Evolutionary conservation across 352 stramenopile genomes (phyloP).

Genomic region (Aphanomyces stellatus): DNA sequence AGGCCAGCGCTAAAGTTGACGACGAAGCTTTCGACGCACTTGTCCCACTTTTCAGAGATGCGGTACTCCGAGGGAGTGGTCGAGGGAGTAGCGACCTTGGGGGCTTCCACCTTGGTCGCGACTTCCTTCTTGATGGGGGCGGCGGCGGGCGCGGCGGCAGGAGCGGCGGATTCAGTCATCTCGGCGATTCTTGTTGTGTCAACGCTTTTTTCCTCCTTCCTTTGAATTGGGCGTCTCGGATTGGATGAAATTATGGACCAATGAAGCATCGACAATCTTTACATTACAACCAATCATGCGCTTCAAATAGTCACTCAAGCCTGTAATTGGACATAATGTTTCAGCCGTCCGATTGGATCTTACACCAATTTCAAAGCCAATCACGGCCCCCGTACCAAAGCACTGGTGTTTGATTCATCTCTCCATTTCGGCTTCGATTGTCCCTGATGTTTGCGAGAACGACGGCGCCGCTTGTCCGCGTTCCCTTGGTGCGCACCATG

Average conservation of each 20-base stretch:
- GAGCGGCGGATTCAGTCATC: neutral
- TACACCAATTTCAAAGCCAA: neutral
- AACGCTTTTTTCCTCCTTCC: no score
- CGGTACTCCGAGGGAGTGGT: constrained; percentile 78
- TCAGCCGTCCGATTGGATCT: neutral
- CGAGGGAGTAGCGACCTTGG: constrained; percentile 17
- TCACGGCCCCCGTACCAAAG: neutral
- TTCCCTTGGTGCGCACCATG: neutral
- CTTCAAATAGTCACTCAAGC: no score
- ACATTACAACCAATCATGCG: no score
- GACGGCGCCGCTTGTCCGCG: neutral
- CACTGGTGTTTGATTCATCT: constrained; percentile 7
- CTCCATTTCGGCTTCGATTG: neutral
- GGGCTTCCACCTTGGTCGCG: neutral
- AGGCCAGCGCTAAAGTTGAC: constrained; percentile 78
- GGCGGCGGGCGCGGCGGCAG: neutral
- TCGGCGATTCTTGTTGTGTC: neutral
- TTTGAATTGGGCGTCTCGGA: neutral
- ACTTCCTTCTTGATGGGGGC: constrained; percentile 29
- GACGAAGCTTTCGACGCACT: constrained; percentile 83
- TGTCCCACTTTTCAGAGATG: constrained; percentile 88
- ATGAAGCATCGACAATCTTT: neutral
- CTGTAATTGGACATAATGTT: neutral
- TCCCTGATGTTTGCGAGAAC: neutral
- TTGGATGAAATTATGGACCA: constrained; percentile 3